Base-by-base conservation (phyloP, 169 alveolate species). In the Nephromyces sp. region DNA sequence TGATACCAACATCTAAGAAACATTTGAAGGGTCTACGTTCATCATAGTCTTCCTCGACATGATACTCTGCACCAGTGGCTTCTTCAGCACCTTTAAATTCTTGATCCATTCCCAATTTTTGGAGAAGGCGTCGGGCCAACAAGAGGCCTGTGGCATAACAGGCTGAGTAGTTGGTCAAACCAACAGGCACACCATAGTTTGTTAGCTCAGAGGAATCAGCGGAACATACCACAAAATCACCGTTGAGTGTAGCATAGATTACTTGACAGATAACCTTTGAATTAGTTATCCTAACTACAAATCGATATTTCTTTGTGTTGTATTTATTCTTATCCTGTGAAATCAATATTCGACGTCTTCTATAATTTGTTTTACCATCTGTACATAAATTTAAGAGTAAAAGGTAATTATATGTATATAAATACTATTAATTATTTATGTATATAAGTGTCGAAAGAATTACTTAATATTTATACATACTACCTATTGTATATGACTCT, bases 321-420 rank as follows among this genome's bases (percentile, higher is more conserved):
- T 96, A 98, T 91, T 98, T 98, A 88, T 94, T 94, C 92, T 96
- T 96, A 90, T 96, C 98, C 91, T 97, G 98, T 61, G 89, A 86
- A 70, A 95, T 94, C 89, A 98, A 83, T 70, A 97, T 90, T 75
- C 97, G 92, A 81, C 99, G 94, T 72, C 99, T 99, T 77, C 93
- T 92, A 90, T 96, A 98, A 86, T 98, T 99, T 28, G 99, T 98
- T 93, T 95, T 96, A 52, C 99, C 99, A 95, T 96, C 99, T 91
- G 87, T 27, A n/a, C 15, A 67, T 5, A 27, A 68, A 22, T 3
- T 24, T 24, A 15, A 43, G n/a, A 15, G 57, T n/a, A 43, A 15
- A 15, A 43, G n/a, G n/a, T 43, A n/a, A 43, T 15, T 15, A 43
- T 15, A 15, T 43, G 57, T n/a, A 43, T 15, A 15, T n/a, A n/a